Conservation (phyloP, 768 basidiomycete species). For the Hydnum rufescens region DNA sequence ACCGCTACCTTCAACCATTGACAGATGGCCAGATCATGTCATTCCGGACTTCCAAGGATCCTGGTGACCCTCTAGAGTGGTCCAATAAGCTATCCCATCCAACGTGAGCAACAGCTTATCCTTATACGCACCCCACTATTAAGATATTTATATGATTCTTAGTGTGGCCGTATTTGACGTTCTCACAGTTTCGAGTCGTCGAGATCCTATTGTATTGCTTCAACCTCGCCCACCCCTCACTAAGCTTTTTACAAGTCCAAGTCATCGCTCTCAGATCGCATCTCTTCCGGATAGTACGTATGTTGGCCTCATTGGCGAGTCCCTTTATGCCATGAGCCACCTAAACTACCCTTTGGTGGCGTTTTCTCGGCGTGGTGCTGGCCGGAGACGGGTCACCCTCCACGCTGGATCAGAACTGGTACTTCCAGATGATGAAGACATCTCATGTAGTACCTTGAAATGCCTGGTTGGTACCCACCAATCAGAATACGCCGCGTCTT, state of each 20-base stretch:
- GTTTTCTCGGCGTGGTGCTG: slow-evolving; percentile 14
- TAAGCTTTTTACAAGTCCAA: slow-evolving; percentile 36
- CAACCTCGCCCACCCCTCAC: slow-evolving; percentile 66
- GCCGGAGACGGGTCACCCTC: neutral
- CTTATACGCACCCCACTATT: neutral
- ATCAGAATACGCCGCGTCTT: slow-evolving; percentile 5
- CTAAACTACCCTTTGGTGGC: slow-evolving; percentile 61
- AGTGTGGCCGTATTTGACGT: slow-evolving; percentile 78
- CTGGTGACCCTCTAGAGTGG: slow-evolving; percentile 27
- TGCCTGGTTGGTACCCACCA: slow-evolving; percentile 12
- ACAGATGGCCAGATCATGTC: slow-evolving; percentile 63
- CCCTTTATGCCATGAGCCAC: slow-evolving; percentile 74
- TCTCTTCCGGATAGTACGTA: slow-evolving; percentile 42
- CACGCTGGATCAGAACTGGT: neutral
- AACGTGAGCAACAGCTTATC: slow-evolving; percentile 29
- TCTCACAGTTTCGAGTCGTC: slow-evolving; percentile 25
- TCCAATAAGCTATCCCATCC: slow-evolving; percentile 38
- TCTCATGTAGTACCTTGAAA: slow-evolving; percentile 8
- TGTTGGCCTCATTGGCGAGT: slow-evolving; percentile 58
- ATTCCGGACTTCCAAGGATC: slow-evolving; percentile 22
- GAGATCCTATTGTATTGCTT: slow-evolving; percentile 61
- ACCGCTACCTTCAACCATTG: slow-evolving; percentile 60
- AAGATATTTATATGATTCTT: slow-evolving; percentile 7
- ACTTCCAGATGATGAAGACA: neutral
- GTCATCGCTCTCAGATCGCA: slow-evolving; percentile 15